Percentiles rank a stretch among this genome's conserved stretches.
These are phyloP conservation scores for Fusarium virguliforme DNA, from an alignment of 2,329 filamentous ascomycete species.

Conservation along the genomic window DNA sequence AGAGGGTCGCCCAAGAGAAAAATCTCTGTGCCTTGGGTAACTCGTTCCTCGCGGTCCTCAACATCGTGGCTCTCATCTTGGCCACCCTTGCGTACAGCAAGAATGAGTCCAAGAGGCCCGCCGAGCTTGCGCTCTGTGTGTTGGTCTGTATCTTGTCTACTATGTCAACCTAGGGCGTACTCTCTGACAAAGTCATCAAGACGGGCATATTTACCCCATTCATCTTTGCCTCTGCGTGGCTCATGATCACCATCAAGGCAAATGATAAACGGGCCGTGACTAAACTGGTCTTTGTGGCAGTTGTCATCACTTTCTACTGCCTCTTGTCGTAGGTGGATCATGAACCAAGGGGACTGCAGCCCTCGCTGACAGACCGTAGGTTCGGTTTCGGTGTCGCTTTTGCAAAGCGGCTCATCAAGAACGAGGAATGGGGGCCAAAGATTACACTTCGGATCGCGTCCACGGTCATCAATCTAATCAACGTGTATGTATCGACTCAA, in stretches of 20 bases:
- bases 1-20: background rate
- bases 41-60: background rate
- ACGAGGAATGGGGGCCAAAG: slow-evolving; percentile 3
- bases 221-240: background rate
- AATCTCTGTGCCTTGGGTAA: background rate
- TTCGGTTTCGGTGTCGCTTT: slow-evolving; percentile 2
- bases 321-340: background rate
- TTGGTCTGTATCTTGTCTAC: background rate
- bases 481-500: background rate
- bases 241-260: background rate
- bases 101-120: background rate
- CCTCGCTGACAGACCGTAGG: background rate
- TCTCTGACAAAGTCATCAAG: background rate
- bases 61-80: background rate
- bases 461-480: background rate
- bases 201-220: background rate
- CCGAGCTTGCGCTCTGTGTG: slow-evolving; percentile 4
- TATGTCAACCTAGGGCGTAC: background rate
- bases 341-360: background rate
- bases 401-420: slow-evolving; percentile 5
- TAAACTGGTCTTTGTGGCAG: background rate
- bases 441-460: slow-evolving; percentile 1
- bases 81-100: background rate
- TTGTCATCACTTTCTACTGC: background rate
- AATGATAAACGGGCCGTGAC: background rate